Evolutionary conservation across 2,329 filamentous ascomycete species (phyloP).

Genomic region (Epichloe baconii): DNA sequence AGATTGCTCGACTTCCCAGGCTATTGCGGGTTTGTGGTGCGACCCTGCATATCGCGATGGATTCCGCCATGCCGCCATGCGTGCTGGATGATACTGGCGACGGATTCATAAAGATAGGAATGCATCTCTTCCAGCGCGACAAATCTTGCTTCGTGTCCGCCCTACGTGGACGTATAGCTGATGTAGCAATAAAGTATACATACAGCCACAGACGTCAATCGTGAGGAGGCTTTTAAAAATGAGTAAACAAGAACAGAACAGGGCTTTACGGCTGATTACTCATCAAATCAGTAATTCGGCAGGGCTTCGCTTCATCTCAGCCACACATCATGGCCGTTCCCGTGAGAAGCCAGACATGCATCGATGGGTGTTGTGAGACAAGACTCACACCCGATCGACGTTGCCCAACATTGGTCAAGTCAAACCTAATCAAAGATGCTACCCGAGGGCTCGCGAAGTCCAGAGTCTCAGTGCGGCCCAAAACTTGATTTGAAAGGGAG

Average conservation of each 20-base stretch:
- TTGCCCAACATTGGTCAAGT: neutral
- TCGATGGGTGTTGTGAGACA: neutral
- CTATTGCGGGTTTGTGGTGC: no score
- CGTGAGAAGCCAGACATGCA: neutral
- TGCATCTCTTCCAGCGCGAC: no score
- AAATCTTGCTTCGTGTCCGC: no score
- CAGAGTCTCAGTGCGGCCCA: neutral
- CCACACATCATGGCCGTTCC: neutral
- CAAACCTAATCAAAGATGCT: neutral
- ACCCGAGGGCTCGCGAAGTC: neutral
- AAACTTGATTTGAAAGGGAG: neutral
- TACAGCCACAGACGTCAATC: neutral
- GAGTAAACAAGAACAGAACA: neutral
- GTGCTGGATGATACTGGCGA: no score
- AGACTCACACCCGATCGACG: neutral
- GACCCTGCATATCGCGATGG: no score
- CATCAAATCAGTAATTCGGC: neutral
- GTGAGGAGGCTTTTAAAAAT: neutral
- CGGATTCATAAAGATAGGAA: no score
- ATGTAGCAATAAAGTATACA: no score
- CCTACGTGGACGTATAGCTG: no score
- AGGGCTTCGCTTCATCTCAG: neutral
- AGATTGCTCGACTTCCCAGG: no score
- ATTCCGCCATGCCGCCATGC: no score
- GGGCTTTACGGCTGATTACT: neutral